A percentile compares a stretch with the other conserved stretches of the same genome.
Evolutionary conservation across 1,284 basidiomycete species (phyloP).

Genomic region (Cryptococcus hybrid): DNA sequence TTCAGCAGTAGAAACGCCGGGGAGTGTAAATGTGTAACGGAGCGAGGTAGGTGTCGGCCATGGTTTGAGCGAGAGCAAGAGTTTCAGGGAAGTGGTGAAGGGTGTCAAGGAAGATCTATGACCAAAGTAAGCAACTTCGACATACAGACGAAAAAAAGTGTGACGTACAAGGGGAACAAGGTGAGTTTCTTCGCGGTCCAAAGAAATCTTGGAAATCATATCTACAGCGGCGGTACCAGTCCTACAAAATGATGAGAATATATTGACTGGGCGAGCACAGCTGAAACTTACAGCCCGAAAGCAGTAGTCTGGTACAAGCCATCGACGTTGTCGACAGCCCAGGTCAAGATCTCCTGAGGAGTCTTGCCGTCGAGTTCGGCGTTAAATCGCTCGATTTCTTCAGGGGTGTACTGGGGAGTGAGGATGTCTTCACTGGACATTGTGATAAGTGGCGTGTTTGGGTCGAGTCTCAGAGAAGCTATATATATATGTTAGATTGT

Average conservation of each 20-base stretch:
- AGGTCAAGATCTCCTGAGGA: constrained; percentile 77
- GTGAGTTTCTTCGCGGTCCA: constrained; percentile 48
- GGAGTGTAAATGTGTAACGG: constrained; percentile 55
- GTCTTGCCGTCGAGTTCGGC: constrained; percentile 64
- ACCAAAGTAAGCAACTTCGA: constrained; percentile 33
- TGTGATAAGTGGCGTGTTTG: neutral
- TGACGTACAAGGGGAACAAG: constrained; percentile 49
- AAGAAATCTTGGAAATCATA: constrained; percentile 78
- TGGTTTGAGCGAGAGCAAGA: constrained; percentile 76
- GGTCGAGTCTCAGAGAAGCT: no score
- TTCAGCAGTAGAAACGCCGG: constrained; percentile 63
- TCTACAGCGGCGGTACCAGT: constrained; percentile 88
- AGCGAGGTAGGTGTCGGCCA: constrained; percentile 71
- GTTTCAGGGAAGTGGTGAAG: constrained; percentile 64
- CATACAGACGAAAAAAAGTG: constrained; percentile 48
- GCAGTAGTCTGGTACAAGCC: constrained; percentile 83
- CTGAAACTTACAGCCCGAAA: constrained; percentile 65
- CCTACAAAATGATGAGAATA: constrained; percentile 16
- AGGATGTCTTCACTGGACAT: constrained; percentile 24
- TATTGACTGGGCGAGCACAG: neutral
- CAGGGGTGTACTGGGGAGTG: constrained; percentile 57
- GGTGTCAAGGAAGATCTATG: constrained; percentile 85
- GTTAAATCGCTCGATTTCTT: constrained; percentile 67
- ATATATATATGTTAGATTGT: no score
- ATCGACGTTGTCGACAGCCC: constrained; percentile 73